Evolutionary conservation across 345 rosid genomes (phyloP).

Genomic region (Pistacia vera): DNA sequence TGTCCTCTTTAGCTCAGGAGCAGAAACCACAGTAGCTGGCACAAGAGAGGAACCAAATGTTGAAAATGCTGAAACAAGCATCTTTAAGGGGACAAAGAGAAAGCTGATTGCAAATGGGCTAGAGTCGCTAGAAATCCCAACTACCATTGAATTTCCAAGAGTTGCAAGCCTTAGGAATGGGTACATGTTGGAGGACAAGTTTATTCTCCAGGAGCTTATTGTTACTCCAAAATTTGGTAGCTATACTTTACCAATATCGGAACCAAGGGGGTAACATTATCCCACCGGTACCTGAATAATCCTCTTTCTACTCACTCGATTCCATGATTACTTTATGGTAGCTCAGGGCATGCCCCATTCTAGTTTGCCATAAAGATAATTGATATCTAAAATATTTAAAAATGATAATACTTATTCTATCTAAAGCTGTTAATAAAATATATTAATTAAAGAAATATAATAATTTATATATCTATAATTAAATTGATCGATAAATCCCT

Average conservation of each 20-base stretch:
- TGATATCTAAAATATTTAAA: no score
- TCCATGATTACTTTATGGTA: no score
- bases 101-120: constrained; percentile 32
- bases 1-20: neutral
- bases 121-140: constrained; percentile 34
- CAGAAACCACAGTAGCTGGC: constrained; percentile 5
- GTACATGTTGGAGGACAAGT: constrained; percentile 29
- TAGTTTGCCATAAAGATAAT: no score
- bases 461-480: no score
- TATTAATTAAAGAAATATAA: no score
- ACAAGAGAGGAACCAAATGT: neutral
- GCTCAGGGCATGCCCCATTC: no score
- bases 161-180: constrained; percentile 36
- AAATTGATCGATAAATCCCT: no score
- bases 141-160: constrained; percentile 27
- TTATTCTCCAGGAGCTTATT: constrained; percentile 29
- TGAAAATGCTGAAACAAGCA: neutral
- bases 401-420: no score
- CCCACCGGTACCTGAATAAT: no score
- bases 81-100: constrained; percentile 28
- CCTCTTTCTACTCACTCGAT: no score
- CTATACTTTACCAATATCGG: constrained; percentile 7
- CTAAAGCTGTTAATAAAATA: no score
- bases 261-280: neutral
- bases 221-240: constrained; percentile 46